Base-by-base conservation (phyloP, 1,284 basidiomycete species). In the Vanrija sp. region DNA sequence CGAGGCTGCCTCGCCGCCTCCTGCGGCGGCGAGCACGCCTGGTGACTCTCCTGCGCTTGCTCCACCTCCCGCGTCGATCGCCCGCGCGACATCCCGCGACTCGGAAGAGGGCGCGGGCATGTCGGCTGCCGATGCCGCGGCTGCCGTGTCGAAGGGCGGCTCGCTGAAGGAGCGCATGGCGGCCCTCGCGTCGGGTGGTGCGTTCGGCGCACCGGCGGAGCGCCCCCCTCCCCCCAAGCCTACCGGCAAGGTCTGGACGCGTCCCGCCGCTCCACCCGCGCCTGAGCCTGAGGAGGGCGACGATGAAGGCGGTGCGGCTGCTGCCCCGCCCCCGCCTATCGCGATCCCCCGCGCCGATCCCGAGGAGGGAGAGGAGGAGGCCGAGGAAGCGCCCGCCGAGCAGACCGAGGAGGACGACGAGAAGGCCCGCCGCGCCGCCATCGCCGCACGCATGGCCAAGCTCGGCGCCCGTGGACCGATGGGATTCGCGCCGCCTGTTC, bases 141-240 rank as follows among this genome's bases (percentile, higher is more conserved):
- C 86, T 66, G 86, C 86, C 64, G 90, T 91, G 69, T 80, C 80
- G 44, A 67, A 69, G 47, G 78, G 78, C 18, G 86, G 83, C 5
- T 89, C 87, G 58, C 77, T 96, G 62, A 91, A 86, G 77, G 92
- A 94, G 63, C 85, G 92, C 43, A 95, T 96, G 90, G 91, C 91
- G 25, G 89, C 91, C 3, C 78, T 95, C 38, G 86, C 91, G 68
- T 88, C 87, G 6, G 69, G 69, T 3, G 86, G 86, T 19, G 88
- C 81, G 10, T 92, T 92, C 68, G 88, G 88, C 19, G 82, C 34
- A 6, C 60, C 78, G 0, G 52, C 58, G 12, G 78, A 63, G 12
- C 57, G 58, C 12, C 62, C 63, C 3, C 81, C 84, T 9, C 82
- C 86, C 1, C 83, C 85, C 77, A 7, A 68, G 79, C 67, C 88